phyloP scores from a whole-genome alignment of 1,284 basidiomycete genomes.

The Pseudozyma sp. region DNA sequence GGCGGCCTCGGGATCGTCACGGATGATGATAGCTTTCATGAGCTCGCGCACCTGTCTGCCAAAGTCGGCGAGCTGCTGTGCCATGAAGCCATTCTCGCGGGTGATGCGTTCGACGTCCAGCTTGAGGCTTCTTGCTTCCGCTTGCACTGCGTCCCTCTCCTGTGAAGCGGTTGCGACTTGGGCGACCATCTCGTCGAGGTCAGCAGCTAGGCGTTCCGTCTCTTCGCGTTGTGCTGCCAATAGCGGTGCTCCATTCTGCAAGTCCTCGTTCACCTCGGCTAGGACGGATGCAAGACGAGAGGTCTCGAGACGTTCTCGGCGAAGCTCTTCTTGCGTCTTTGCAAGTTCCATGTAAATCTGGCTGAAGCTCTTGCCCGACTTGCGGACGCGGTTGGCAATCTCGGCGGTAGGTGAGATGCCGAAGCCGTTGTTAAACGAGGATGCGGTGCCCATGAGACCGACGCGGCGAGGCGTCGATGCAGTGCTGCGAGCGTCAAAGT shows the following conservation, averaged over 20 bases:
- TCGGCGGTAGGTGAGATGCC: slow-evolving; percentile 78
- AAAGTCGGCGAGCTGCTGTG: slow-evolving; percentile 80
- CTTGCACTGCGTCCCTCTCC: slow-evolving; percentile 65
- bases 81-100: slow-evolving; percentile 80
- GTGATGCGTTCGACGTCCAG: slow-evolving; percentile 72
- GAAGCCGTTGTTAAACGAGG: slow-evolving; percentile 44
- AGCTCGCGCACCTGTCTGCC: slow-evolving; percentile 85
- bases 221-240: slow-evolving; percentile 66
- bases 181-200: slow-evolving; percentile 51
- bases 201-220: slow-evolving; percentile 53
- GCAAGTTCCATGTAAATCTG: slow-evolving; percentile 90
- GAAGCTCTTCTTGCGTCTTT: slow-evolving; percentile 83
- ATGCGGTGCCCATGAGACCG: slow-evolving; percentile 34
- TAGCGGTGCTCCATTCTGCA: slow-evolving; percentile 62
- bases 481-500: slow-evolving; percentile 33
- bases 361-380: slow-evolving; percentile 82
- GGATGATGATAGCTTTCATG: slow-evolving; percentile 81
- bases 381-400: slow-evolving; percentile 73
- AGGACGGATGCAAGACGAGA: slow-evolving; percentile 58
- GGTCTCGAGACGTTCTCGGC: slow-evolving; percentile 74
- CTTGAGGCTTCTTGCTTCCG: slow-evolving; percentile 76
- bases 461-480: slow-evolving; percentile 34
- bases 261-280: slow-evolving; percentile 63
- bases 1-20: slow-evolving; percentile 82
- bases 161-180: slow-evolving; percentile 50